Base-by-base conservation (phyloP, 495 filamentous ascomycete species). In the Chaetomidium leptoderma region DNA sequence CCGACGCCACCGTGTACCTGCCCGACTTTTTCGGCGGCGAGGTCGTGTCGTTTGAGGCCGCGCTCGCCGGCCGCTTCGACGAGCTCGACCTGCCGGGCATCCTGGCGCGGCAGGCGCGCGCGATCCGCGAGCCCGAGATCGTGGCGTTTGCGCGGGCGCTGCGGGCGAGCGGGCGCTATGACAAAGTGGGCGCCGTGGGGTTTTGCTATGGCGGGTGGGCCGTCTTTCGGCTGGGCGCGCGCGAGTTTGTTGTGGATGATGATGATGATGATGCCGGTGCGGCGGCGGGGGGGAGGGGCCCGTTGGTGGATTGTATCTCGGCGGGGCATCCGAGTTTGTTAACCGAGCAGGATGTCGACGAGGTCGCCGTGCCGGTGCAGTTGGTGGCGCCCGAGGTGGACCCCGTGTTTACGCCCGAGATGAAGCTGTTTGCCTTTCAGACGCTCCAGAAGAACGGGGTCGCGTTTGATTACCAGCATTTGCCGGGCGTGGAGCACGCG, bases 161-260 rank as follows among this genome's bases (percentile, higher is more conserved):
- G 19, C 72, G 74, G 6, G 32, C 30, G 37, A 11, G 7, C n/a
- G 43, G 13, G 6, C 52, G 72, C 27, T 72, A 76, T 63, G 66
- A 66, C 35, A 72, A 69, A 37, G 58, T 84, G 33, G 83, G 73
- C 8, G 82, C 81, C 2, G 67, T 86, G 19, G 83, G 83, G 4
- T 86, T 77, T 66, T 87, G 84, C 71, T 86, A 73, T 48, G 82
- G 83, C 49, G 82, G 80, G 1, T 85, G 81, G 82, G 81, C 74
- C 0, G 72, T 19, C 7, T 21, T 48, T 8, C 4, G 45, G 45
- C 27, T 48, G 4, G 45, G 6, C 16, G 17, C 26, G 27, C 16
- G 7, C 4, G 45, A 48, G 45, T 74, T 24, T 78, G 80, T 63
- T 66, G 75, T 3, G 40, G 40, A 44, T 4, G n/a, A n/a, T n/a